Percentiles rank a stretch among this genome's conserved stretches.
Evolutionary conservation across 176 grass and related monocot species (phyloP).

Genomic region (Carex kokanica): DNA sequence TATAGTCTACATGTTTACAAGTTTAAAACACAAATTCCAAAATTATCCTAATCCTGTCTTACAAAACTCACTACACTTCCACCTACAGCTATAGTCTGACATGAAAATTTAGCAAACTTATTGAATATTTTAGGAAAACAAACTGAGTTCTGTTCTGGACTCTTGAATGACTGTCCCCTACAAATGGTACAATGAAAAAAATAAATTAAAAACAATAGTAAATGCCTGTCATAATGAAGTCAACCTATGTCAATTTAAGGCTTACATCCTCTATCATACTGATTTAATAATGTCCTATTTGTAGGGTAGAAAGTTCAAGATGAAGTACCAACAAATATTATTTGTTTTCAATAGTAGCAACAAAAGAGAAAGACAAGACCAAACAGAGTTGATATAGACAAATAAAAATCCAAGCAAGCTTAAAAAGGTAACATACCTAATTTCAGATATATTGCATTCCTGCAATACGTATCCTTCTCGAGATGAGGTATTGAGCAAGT

Average conservation of each 20-base stretch:
- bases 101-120: background rate
- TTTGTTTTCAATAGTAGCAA: background rate
- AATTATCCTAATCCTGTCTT: constrained; percentile 6
- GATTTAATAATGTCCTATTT: background rate
- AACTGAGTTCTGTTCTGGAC: background rate
- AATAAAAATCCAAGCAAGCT: constrained; percentile 26
- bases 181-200: background rate
- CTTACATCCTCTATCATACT: background rate
- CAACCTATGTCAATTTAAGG: background rate
- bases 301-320: background rate
- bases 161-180: background rate
- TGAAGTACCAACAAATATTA: background rate
- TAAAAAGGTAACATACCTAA: constrained; percentile 38
- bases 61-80: constrained; percentile 16
- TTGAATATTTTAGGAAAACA: background rate
- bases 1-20: constrained; percentile 28
- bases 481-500: constrained; percentile 79
- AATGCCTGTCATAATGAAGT: background rate
- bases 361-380: background rate
- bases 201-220: background rate
- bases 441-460: constrained; percentile 95
- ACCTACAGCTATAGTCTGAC: constrained; percentile 19
- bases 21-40: constrained; percentile 16
- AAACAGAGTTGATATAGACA: background rate
- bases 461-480: constrained; percentile 82